Base-by-base conservation (phyloP, 805 yeast genomes). In the Danielia reshetovae region DNA sequence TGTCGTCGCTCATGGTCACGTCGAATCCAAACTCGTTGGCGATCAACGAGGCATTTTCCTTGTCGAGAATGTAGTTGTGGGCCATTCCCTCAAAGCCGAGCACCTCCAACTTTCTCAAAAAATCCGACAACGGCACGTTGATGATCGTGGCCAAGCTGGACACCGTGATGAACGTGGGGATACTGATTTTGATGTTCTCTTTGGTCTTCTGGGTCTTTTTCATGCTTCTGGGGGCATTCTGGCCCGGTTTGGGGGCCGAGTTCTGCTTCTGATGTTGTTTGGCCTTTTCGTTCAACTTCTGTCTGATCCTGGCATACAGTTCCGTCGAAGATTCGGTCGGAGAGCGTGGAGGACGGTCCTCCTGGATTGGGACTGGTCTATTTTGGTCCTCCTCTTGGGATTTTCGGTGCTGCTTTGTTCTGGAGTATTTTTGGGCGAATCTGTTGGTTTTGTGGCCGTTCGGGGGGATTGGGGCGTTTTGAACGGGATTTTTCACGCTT, bases 21-120 rank as follows among this genome's bases (percentile, higher is more conserved):
- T 79, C 83, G 49, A 75, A 85, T 7, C 93, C 93, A 48, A 77
- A 85, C 51, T 93, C 97, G 53, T 85, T 94, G 0, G 96, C 90
- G 46, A 93, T 80, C 37, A 93, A 64, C 14, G 81, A 73, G 0
- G 96, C 93, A 23, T 86, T 86, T 50, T 89, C 97, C 39, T 72
- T 77, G 44, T 93, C 96, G 18, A 93, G 60, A 45, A 93, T 85
- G 57, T 78, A 84, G 51, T 85, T 85, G 46, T 82, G 81, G 24
- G 87, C 74, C 58, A 72, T 65, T 31, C 68, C 69, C 38, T 81
- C 82, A 54, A 84, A 89, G 0, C 97, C 97, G 48, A 87, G 65
- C 1, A 64, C 74, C 34, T 65, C 62, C 60, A 90, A 66, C 34
- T 76, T 78, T 22, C 59, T 57, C 31, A 82, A 65, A 4, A 93